These are phyloP conservation scores for Fonsecaea monophora DNA, from an alignment of 2,329 filamentous ascomycete species.

Conservation along the genomic window DNA sequence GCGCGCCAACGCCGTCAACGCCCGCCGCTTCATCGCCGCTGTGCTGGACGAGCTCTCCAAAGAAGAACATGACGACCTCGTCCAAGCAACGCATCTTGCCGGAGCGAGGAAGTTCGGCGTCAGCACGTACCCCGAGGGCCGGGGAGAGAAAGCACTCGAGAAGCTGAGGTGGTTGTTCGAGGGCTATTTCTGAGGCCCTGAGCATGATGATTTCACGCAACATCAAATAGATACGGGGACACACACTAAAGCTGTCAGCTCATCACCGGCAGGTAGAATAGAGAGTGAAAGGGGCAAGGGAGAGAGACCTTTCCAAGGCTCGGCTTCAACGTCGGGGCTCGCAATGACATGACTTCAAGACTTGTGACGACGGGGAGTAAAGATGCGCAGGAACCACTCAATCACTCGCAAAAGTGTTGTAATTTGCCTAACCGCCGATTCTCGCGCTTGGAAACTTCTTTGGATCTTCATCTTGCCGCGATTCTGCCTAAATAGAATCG, in stretches of 20 bases:
- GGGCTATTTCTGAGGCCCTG: constrained; percentile 45
- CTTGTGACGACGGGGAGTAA: no score
- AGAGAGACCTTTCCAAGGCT: not conserved
- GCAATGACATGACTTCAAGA: constrained; percentile 1
- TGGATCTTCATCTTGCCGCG: not conserved
- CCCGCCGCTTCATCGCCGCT: constrained; percentile 80
- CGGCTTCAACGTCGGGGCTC: constrained; percentile 16
- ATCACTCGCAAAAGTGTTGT: not conserved
- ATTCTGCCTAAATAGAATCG: not conserved
- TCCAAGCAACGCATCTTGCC: constrained; percentile 80
- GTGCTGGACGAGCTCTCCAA: constrained; percentile 85
- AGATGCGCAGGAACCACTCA: not conserved
- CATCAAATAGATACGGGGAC: not conserved
- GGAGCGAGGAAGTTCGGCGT: constrained; percentile 79
- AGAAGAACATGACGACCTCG: constrained; percentile 75
- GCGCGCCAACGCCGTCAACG: constrained; percentile 89
- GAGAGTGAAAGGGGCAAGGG: not conserved
- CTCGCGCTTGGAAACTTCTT: not conserved
- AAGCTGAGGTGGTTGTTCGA: constrained; percentile 88
- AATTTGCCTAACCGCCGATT: not conserved
- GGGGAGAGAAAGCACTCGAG: constrained; percentile 75
- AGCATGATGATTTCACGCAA: not conserved
- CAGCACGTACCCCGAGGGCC: constrained; percentile 80
- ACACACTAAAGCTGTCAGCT: not conserved
- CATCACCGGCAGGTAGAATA: not conserved